Evolutionary conservation across 2,329 filamentous ascomycete species (phyloP), one percentile per base, ranked within the genome.

Genomic region (Colletotrichum tropicicola): DNA sequence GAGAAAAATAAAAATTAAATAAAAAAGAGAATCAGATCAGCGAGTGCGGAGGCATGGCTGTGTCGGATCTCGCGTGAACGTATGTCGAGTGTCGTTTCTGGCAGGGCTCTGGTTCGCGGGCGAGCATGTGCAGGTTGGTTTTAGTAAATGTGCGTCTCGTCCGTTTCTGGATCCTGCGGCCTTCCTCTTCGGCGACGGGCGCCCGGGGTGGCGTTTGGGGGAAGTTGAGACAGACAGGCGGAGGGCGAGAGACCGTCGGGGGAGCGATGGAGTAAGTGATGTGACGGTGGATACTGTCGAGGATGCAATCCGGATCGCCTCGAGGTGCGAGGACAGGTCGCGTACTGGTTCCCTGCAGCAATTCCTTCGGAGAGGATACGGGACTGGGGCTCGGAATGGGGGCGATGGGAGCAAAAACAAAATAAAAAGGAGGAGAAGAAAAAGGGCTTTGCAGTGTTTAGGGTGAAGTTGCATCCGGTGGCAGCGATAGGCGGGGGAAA

Each of bases 41-140:
- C 51, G 49, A 41, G n/a, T 54, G 60, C 60, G 45, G 64, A 67
- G 60, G 45, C 64, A 67, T 67, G 55, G 39, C 45, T 48, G 45
- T 44, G 39, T 59, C 45, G 61, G 62, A 49, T 41, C 56, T 59
- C 43, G 48, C 53, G 35, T 55, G 32, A 47, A 49, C 28, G 37
- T 37, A 39, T 60, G 49, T 55, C 57, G 43, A 61, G 41, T 55
- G 43, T 17, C 44, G 48, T 55, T 49, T 27, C 37, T 21, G 27
- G 51, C 49, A 13, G 37, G 49, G 63, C 41, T 64, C 23, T 63
- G 45, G 45, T 27, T 58, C 44, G 51, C 30, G 39, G 51, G 44
- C 47, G 53, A 55, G 32, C 53, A 57, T 58, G 53, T 66, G 63
- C 59, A 64, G 45, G 49, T 39, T 45, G 43, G 49, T 56, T 51